phyloP scores from a whole-genome alignment of 768 basidiomycete species.

The Suillus subluteus region DNA sequence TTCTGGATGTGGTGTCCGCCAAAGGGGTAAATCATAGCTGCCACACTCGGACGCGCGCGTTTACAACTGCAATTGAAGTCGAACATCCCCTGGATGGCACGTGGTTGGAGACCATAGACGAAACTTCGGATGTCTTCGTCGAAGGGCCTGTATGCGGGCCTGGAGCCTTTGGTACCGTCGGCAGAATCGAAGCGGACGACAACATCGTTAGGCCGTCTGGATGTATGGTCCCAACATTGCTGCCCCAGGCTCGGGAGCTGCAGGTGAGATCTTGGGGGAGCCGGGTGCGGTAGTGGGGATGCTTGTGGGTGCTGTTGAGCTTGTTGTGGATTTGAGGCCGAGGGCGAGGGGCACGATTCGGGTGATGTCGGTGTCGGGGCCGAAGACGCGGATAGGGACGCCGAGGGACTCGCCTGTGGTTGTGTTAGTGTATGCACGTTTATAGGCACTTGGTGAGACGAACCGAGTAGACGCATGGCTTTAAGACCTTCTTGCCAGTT shows the following conservation, averaged over 20 bases:
- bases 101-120: slow-evolving; percentile 98
- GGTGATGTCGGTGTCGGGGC: slow-evolving; percentile 99
- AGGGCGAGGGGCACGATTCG: slow-evolving; percentile 98
- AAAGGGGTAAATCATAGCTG: slow-evolving; percentile 99
- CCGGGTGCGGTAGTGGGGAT: slow-evolving; percentile 52
- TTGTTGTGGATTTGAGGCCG: slow-evolving; percentile 54
- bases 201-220: slow-evolving; percentile 78
- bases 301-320: slow-evolving; percentile 31
- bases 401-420: slow-evolving; percentile 81
- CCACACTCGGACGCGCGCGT: slow-evolving; percentile 63
- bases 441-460: neutral
- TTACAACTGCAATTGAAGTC: slow-evolving; percentile 98
- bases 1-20: slow-evolving; percentile 99
- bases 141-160: slow-evolving; percentile 90
- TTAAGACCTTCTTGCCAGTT: slow-evolving; percentile 99
- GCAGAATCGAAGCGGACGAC: slow-evolving; percentile 81
- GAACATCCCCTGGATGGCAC: slow-evolving; percentile 97
- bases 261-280: slow-evolving; percentile 35
- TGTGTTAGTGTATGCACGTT: neutral
- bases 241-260: slow-evolving; percentile 41
- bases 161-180: slow-evolving; percentile 40
- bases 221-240: slow-evolving; percentile 71
- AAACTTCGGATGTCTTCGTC: slow-evolving; percentile 93
- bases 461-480: slow-evolving; percentile 93
- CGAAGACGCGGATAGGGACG: slow-evolving; percentile 95